Evolutionary conservation across 768 basidiomycete genomes (phyloP).

Genomic region (Hygrophoropsis aurantiaca): DNA sequence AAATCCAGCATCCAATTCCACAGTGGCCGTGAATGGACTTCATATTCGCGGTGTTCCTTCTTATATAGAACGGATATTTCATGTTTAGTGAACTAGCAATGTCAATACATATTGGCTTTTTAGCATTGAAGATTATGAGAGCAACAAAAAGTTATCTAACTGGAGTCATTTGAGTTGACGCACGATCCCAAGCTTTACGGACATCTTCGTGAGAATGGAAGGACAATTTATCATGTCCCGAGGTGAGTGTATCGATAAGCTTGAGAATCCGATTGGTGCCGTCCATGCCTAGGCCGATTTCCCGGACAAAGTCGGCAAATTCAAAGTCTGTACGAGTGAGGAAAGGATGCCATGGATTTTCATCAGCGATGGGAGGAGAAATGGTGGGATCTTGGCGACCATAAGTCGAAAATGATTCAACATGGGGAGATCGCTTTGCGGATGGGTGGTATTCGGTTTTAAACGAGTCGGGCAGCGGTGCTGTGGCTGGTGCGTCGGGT

Average conservation of each 20-base stretch:
- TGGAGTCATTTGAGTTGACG: neutral
- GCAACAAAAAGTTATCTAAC: conserved; percentile 12
- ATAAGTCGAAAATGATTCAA: conserved; percentile 5
- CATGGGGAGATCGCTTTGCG: neutral
- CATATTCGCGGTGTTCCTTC: neutral
- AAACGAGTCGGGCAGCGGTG: conserved; percentile 3
- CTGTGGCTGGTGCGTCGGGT: neutral
- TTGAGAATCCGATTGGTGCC: neutral
- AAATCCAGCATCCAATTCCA: conserved; percentile 9
- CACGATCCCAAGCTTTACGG: neutral
- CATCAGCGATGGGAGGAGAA: neutral
- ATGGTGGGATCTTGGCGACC: neutral
- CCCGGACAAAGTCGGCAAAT: conserved; percentile 7
- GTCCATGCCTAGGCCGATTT: conserved; percentile 5
- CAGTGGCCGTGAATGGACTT: neutral
- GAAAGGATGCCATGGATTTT: conserved; percentile 8
- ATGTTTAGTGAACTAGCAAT: conserved; percentile 8
- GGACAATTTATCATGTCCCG: conserved; percentile 5
- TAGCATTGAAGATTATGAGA: too few species aligned
- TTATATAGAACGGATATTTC: conserved; percentile 7
- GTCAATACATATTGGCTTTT: too few species aligned
- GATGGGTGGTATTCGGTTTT: conserved; percentile 8
- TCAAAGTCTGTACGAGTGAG: conserved; percentile 6
- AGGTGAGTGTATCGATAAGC: neutral
- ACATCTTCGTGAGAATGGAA: conserved; percentile 5